phyloP scores from a whole-genome alignment of 228 moss, liverwort and hornwort genomes.

The Sphagnum magellanicum region DNA sequence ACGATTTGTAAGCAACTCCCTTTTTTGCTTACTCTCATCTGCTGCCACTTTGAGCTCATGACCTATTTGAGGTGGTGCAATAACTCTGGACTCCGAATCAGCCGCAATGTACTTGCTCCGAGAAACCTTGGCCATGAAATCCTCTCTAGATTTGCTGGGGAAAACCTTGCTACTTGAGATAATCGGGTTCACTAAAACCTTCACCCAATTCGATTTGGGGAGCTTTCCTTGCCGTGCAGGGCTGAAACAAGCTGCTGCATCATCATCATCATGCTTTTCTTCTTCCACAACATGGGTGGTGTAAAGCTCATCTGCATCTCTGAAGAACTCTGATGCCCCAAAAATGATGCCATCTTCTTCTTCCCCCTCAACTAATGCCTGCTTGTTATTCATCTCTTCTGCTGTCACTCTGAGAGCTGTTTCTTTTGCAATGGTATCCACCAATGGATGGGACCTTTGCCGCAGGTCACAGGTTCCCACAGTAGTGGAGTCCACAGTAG shows the following conservation, averaged over 20 bases:
- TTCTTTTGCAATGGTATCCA: slow-evolving; percentile 33
- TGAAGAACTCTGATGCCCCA: not conserved
- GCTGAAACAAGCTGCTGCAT: slow-evolving; percentile 19
- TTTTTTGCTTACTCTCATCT: too few relatives aligned
- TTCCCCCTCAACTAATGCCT: too few relatives aligned
- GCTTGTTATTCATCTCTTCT: slow-evolving; percentile 6
- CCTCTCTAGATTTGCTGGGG: slow-evolving; percentile 37
- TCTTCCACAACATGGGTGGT: not conserved
- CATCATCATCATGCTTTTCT: not conserved
- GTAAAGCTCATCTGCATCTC: slow-evolving; percentile 8
- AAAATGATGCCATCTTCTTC: not conserved
- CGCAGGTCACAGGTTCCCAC: slow-evolving; percentile 14
- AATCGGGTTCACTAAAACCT: slow-evolving; percentile 33
- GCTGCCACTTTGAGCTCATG: too few relatives aligned
- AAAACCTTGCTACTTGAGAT: slow-evolving; percentile 41
- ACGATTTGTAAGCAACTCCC: too few relatives aligned
- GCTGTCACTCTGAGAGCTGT: slow-evolving; percentile 36
- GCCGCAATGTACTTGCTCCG: too few relatives aligned
- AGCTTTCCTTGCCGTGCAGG: slow-evolving; percentile 21
- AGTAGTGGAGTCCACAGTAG: too few relatives aligned
- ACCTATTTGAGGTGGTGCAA: too few relatives aligned
- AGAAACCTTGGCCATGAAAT: not conserved
- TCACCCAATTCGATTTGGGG: slow-evolving; percentile 34
- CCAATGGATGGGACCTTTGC: too few relatives aligned
- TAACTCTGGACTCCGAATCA: too few relatives aligned